Percentiles rank a stretch among this genome's conserved stretches.
Conservation (phyloP, 2,329 filamentous ascomycete species). For the Paramyrothecium roridum region DNA sequence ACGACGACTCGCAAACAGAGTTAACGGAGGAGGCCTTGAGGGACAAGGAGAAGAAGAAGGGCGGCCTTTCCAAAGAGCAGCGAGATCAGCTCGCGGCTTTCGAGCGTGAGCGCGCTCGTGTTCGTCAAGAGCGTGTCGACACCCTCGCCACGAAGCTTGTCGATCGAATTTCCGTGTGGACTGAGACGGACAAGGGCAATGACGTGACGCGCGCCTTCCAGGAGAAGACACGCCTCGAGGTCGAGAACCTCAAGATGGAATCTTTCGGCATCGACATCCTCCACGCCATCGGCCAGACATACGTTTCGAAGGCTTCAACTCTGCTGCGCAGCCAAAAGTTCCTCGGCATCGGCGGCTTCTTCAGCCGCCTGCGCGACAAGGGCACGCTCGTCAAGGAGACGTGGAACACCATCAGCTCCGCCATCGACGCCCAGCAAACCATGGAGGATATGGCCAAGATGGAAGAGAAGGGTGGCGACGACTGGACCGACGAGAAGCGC, state of each 20-base stretch:
- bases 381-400: conserved; percentile 96
- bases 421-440: conserved; percentile 94
- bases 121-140: conserved; percentile 86
- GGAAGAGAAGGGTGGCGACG: conserved; percentile 91
- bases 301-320: conserved; percentile 80
- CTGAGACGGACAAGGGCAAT: conserved; percentile 85
- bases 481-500: conserved; percentile 98
- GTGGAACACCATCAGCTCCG: conserved; percentile 95
- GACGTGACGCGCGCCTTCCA: conserved; percentile 89
- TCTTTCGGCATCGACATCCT: conserved; percentile 95
- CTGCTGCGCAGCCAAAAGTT: conserved; percentile 96
- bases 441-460: conserved; percentile 99
- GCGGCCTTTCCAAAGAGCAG: conserved; percentile 83
- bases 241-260: conserved; percentile 99
- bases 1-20: conserved; percentile 69
- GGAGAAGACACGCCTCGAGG: conserved; percentile 90
- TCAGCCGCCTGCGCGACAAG: conserved; percentile 92
- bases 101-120: conserved; percentile 77
- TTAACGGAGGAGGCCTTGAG: conserved; percentile 55
- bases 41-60: conserved; percentile 76
- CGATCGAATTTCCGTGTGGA: conserved; percentile 91
- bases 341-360: conserved; percentile 93
- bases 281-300: conserved; percentile 90
- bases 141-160: conserved; percentile 81
- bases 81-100: conserved; percentile 86